Base-by-base conservation (phyloP, 2,329 filamentous ascomycete species). In the Microdochium bolleyi region DNA sequence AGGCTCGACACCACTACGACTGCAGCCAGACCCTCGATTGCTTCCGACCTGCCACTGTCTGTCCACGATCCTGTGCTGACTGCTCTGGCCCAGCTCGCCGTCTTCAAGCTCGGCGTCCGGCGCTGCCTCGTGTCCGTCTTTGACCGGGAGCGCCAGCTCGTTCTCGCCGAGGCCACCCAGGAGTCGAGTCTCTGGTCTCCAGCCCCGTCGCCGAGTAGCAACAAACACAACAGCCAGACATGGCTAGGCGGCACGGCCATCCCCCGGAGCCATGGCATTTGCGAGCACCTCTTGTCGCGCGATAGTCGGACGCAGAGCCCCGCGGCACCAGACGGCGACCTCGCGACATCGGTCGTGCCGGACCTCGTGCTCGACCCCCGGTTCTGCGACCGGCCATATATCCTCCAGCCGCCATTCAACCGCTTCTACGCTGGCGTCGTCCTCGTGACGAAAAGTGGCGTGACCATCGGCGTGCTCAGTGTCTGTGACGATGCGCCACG, bases 41-140 rank as follows among this genome's bases (percentile, higher is more conserved):
- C 37, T 4, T 19, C 19, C 13, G 14, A 19, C 37, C 37, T 41
- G 19, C 37, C 37, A 16, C 16, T 41, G 13, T 16, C 37, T 16
- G 37, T 41, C 19, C 41, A 46, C n/a, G 73, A 76, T 51, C 57
- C 65, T 10, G 64, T 64, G 50, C 66, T 82, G 48, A 78, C 74
- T 1, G 71, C 73, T 5, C 71, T 79, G 51, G 76, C 77, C 21
- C 75, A 80, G 58, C 67, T 80, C 3, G 76, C 69, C 1, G 66
- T 71, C 4, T 62, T 72, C 51, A 69, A 72, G 14, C 64, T 79
- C 3, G 65, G 70, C n/a, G 68, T 66, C 3, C 61, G 66, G 21
- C 70, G 76, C 27, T 65, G 69, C 16, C 58, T 79, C 22, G 69
- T 82, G 49, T 80, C 77, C 1, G 64, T 82, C 19, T 79, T 82